These are phyloP conservation scores for Litsea cubeba DNA, from an alignment of 164 flowering plant genomes.

Conservation along the genomic window DNA sequence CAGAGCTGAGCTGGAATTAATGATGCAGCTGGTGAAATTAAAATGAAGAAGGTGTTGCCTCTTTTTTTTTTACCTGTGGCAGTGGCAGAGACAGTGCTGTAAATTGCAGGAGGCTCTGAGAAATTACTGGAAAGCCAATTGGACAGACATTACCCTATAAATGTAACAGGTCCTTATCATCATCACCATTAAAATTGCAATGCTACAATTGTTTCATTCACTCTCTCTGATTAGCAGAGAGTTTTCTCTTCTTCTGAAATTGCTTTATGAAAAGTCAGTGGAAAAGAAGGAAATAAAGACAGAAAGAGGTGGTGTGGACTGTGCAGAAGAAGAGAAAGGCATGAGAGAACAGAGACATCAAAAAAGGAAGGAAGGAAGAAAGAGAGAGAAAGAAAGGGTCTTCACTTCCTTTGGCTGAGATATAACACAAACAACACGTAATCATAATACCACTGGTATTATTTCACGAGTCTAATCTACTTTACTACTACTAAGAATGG, in stretches of 20 bases:
- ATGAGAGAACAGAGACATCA: not conserved
- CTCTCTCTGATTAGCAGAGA: not conserved
- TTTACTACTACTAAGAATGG: too few species aligned
- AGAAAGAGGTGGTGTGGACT: not conserved
- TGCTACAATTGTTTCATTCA: too few species aligned
- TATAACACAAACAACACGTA: too few species aligned
- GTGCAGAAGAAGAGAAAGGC: not conserved
- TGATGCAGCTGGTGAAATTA: too few species aligned
- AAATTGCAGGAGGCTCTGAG: not conserved
- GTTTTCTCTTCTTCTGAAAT: not conserved
- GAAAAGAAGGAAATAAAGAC: not conserved
- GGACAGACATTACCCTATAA: constrained; percentile 3
- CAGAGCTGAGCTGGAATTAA: too few species aligned
- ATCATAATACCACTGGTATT: too few species aligned
- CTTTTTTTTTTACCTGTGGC: not conserved
- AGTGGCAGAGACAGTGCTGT: not conserved
- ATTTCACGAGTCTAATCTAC: too few species aligned
- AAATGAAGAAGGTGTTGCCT: not conserved
- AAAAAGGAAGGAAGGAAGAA: not conserved
- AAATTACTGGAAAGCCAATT: constrained; percentile 5
- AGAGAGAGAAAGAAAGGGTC: not conserved
- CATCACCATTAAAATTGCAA: not conserved
- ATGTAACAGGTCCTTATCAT: constrained; percentile 2
- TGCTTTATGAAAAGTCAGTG: not conserved
- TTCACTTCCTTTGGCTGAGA: not conserved